Percentiles rank a stretch among this genome's conserved stretches.
These are phyloP conservation scores for Albizia julibrissin DNA, from an alignment of 306 rosid genomes.

Conservation along the genomic window DNA sequence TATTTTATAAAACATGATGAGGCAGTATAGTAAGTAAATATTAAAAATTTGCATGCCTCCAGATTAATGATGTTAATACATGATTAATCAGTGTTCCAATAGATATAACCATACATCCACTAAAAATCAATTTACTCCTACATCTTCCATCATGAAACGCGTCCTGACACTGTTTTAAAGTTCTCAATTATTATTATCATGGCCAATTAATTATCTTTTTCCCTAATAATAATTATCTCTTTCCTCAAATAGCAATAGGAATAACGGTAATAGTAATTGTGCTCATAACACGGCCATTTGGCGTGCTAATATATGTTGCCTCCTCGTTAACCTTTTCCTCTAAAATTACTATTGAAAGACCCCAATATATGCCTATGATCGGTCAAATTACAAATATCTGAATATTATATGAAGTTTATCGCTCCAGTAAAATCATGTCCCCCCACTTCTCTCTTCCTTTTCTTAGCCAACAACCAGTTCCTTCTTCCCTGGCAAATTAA, in stretches of 20 bases:
- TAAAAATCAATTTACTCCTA: background rate
- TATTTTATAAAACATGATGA: conserved; percentile 5
- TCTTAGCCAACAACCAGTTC: no score
- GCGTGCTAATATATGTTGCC: conserved; percentile 11
- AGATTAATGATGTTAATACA: conserved; percentile 33
- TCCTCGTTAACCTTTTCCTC: background rate
- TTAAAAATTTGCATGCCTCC: conserved; percentile 14
- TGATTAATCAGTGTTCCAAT: conserved; percentile 29
- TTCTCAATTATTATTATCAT: conserved; percentile 12
- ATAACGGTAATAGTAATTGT: background rate
- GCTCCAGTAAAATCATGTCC: background rate
- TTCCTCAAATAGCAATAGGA: background rate
- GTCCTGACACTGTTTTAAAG: conserved; percentile 21
- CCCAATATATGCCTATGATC: background rate
- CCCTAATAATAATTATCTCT: background rate
- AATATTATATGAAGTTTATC: background rate
- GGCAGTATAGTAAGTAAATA: background rate
- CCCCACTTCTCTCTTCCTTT: background rate
- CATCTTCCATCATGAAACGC: conserved; percentile 19
- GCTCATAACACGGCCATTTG: conserved; percentile 34
- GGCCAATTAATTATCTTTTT: conserved; percentile 1
- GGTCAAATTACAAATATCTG: background rate
- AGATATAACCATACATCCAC: background rate
- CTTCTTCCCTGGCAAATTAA: background rate
- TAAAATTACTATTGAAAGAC: no score